A percentile compares a stretch with the other conserved stretches of the same genome.
phyloP scores from a whole-genome alignment of 2,329 filamentous ascomycete species.

The Botrytis porri region DNA sequence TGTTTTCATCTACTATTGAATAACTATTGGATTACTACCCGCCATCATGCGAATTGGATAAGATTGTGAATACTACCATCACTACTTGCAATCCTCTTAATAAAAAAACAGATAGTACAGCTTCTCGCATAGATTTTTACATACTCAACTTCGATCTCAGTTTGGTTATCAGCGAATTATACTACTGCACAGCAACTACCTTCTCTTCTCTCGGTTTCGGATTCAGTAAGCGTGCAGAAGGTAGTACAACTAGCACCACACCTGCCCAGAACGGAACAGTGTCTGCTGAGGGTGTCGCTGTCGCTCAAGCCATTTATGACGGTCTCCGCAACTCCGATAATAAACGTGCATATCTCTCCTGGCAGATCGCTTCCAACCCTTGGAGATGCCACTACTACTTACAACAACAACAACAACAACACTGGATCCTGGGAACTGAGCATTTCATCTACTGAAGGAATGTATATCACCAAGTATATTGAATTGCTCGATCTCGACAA shows the following conservation, averaged over 20 bases:
- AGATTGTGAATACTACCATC: conserved; percentile 55
- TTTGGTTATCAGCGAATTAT: conserved; percentile 45
- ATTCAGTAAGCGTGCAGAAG: conserved; percentile 9
- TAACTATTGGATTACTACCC: conserved; percentile 44
- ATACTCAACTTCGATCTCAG: conserved; percentile 45
- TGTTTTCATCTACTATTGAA: conserved; percentile 42
- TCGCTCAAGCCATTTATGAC: conserved; percentile 38
- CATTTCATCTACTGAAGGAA: conserved; percentile 38
- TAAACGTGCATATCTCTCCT: conserved; percentile 41
- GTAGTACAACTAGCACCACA: conserved; percentile 20
- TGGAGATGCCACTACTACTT: conserved; percentile 5
- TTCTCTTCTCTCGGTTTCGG: background rate
- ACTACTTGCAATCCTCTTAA: conserved; percentile 54
- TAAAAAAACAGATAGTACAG: conserved; percentile 52
- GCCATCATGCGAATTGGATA: conserved; percentile 46
- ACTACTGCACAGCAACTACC: conserved; percentile 41
- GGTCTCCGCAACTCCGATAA: conserved; percentile 40
- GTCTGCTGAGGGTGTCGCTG: conserved; percentile 36
- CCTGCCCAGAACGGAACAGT: conserved; percentile 28
- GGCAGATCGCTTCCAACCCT: conserved; percentile 33
- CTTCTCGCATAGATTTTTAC: conserved; percentile 49
- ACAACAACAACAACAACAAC: conserved; percentile 8
- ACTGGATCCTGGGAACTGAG: conserved; percentile 36
- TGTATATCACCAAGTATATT: conserved; percentile 43
- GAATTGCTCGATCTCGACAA: conserved; percentile 43